Conservation (phyloP, 768 basidiomycete genomes). For the Pholiota conissans region DNA sequence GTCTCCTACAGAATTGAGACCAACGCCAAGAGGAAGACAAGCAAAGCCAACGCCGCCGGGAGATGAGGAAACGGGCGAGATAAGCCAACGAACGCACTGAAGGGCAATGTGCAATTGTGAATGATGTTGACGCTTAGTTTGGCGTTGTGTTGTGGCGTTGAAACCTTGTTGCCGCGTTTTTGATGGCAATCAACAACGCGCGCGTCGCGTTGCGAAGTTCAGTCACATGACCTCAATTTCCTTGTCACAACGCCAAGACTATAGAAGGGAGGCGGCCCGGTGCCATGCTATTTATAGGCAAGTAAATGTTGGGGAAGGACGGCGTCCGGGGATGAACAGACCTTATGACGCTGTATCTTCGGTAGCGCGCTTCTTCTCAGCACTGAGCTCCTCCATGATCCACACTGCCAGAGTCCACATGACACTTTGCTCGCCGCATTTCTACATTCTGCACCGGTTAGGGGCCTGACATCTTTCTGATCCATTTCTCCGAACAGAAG, state of each 20-base stretch:
- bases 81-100: no score
- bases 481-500: no score
- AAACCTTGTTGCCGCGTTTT: not conserved
- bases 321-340: not conserved
- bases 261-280: not conserved
- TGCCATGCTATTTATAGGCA: conserved; percentile 5
- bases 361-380: not conserved
- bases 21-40: no score
- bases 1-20: no score
- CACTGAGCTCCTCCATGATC: no score
- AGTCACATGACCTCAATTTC: conserved; percentile 9
- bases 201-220: conserved; percentile 10
- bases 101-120: no score
- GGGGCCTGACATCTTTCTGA: no score
- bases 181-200: conserved; percentile 18
- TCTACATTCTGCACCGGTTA: no score
- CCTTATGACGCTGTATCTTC: not conserved
- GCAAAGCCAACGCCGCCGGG: no score
- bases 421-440: not conserved
- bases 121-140: no score
- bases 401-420: not conserved
- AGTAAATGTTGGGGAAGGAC: not conserved
- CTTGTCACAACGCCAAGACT: not conserved
- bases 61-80: no score
- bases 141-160: not conserved